Evolutionary conservation across 179 eudicot genomes (phyloP), one percentile per base, ranked within the genome.

Genomic region (Vitellaria paradoxa): DNA sequence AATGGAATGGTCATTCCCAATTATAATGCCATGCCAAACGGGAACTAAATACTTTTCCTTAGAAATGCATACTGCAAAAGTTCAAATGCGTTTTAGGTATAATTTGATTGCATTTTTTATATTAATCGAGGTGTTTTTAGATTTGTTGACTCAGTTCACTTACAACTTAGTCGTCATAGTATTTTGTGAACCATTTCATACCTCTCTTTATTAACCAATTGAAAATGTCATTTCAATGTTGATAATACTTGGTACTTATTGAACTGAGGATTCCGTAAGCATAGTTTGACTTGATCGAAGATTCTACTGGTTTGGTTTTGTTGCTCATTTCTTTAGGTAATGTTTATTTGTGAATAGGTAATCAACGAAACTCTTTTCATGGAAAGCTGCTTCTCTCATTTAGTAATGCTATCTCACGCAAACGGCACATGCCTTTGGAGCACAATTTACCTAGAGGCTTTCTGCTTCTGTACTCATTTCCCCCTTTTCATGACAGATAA

Each of bases 401-500:
- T 57, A 59, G 12, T 47, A 45, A 61, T 74, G 42, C 77, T 74
- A 57, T 26, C 18, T 61, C 21, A 46, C 61, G 62, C 69, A 70
- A 45, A 30, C 17, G 30, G 4, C 14, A 12, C 10, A 42, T 5
- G 56, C 23, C 47, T 55, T 61, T 7, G 5, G 17, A 17, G 65
- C 71, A 70, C 68, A 45, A 42, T 52, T 53, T 76, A 63, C 23
- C 20, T 47, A 23, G 53, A 26, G n/a, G n/a, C 59, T 9, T 45
- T 53, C 46, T 13, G 17, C 40, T 46, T 68, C 66, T 65, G 26
- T 68, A 52, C 18, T 70, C 64, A 20, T 37, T 81, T 68, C 59
- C 67, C 65, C 17, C 69, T 81, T 10, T 0, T 9, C 11, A 17
- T 66, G 69, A 74, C 96, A 96, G 99, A 92, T 96, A 76, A 82